Conservation (phyloP, 2,329 filamentous ascomycete species). For the Xylariaceae sp. region DNA sequence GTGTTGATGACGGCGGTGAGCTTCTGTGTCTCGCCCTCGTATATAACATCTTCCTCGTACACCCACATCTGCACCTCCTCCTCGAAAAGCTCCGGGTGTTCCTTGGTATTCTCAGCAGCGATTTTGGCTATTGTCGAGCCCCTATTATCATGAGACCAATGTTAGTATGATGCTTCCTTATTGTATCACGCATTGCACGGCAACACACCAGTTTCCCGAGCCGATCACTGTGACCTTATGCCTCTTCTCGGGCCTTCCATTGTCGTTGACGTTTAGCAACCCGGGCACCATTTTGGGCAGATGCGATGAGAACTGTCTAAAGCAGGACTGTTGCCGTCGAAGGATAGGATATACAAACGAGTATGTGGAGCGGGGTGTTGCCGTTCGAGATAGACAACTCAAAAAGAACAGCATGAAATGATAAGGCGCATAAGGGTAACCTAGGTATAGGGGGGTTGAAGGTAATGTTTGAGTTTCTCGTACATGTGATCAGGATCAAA, state of each 20-base stretch:
- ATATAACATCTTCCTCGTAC: conserved; percentile 81
- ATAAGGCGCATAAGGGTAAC: too few species aligned
- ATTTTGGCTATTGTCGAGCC: conserved; percentile 97
- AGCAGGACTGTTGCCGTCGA: conserved; percentile 2
- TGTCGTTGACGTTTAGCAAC: conserved; percentile 40
- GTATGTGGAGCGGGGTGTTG: conserved; percentile 5
- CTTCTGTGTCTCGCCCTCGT: conserved; percentile 68
- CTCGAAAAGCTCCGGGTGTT: conserved; percentile 76
- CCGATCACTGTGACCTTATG: conserved; percentile 93
- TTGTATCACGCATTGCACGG: neutral
- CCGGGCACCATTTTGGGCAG: conserved; percentile 26
- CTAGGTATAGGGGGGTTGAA: too few species aligned
- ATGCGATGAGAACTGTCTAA: conserved; percentile 13
- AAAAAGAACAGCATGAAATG: too few species aligned
- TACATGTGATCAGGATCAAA: too few species aligned
- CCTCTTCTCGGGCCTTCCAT: conserved; percentile 62
- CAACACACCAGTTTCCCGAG: conserved; percentile 83
- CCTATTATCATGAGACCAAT: too few species aligned
- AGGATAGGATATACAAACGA: conserved; percentile 3
- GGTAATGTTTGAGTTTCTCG: too few species aligned
- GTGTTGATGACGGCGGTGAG: conserved; percentile 88
- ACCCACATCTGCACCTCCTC: conserved; percentile 97
- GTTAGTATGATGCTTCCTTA: too few species aligned
- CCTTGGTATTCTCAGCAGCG: conserved; percentile 82
- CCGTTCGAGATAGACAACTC: conserved; percentile 4